A percentile compares a stretch with the other conserved stretches of the same genome.
Evolutionary conservation across 331 rosid genomes (phyloP).

Genomic region (Dryas integrifolia): DNA sequence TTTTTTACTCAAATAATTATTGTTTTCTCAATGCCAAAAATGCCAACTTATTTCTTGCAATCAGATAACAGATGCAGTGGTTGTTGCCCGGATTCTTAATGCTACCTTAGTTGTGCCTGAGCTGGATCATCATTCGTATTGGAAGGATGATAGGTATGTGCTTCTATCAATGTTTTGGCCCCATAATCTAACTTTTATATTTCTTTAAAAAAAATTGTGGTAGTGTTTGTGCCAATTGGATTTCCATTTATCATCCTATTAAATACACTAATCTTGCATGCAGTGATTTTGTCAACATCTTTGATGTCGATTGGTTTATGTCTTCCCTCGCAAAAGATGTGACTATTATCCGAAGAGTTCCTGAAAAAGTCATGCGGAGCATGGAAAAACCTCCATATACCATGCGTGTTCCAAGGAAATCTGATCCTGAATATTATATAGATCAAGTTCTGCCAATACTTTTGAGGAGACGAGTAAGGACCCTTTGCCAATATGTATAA

Average conservation of each 20-base stretch:
- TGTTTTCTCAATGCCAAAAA: constrained; percentile 9
- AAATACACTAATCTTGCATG: constrained; percentile 24
- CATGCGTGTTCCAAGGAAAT: constrained; percentile 98
- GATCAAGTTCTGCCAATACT: constrained; percentile 98
- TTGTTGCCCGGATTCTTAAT: constrained; percentile 91
- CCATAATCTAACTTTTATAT: neutral
- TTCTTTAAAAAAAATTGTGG: neutral
- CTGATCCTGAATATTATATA: constrained; percentile 89
- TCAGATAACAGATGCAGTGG: constrained; percentile 98
- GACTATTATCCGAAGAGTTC: constrained; percentile 80
- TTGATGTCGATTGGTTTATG: constrained; percentile 86
- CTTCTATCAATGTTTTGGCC: neutral
- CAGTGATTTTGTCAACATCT: constrained; percentile 85
- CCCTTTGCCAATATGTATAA: neutral
- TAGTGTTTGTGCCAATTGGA: neutral
- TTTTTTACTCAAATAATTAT: neutral
- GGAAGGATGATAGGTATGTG: constrained; percentile 89
- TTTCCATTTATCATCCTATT: constrained; percentile 1
- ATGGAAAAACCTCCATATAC: constrained; percentile 99
- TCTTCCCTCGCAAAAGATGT: constrained; percentile 87
- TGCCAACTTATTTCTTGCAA: constrained; percentile 31
- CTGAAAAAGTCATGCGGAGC: constrained; percentile 79
- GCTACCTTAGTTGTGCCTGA: constrained; percentile 96
- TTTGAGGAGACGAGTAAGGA: constrained; percentile 70
- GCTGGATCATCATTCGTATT: constrained; percentile 91